Conservation (phyloP, 306 rosid genomes). For the Comarum palustre region DNA sequence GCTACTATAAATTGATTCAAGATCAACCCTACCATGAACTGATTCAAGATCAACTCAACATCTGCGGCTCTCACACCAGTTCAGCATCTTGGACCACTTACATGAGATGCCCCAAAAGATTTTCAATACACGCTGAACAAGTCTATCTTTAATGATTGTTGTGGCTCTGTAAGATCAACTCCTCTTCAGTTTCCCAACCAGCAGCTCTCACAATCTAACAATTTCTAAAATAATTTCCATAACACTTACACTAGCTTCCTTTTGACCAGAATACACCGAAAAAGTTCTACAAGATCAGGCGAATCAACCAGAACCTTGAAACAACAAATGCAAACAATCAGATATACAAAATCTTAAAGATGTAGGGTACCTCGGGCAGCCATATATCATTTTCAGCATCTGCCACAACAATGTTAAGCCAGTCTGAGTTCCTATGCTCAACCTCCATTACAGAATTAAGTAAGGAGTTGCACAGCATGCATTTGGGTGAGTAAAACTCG, state of each 20-base stretch:
- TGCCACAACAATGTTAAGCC: slow-evolving; percentile 86
- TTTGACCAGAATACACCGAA: background rate
- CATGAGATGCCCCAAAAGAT: background rate
- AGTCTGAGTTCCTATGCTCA: slow-evolving; percentile 58
- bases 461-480: slow-evolving; percentile 74
- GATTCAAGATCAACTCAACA: background rate
- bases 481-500: slow-evolving; percentile 86
- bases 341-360: background rate
- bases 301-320: background rate
- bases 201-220: background rate
- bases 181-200: too few relatives aligned
- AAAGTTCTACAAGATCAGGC: slow-evolving; percentile 1
- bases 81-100: background rate
- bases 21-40: background rate
- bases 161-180: too few relatives aligned
- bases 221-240: background rate
- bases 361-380: slow-evolving; percentile 58
- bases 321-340: background rate
- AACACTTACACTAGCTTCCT: background rate
- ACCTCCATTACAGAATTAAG: slow-evolving; percentile 53
- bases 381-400: slow-evolving; percentile 88
- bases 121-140: too few relatives aligned
- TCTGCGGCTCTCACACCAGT: background rate
- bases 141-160: too few relatives aligned
- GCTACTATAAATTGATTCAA: background rate